Percentiles rank a stretch among this genome's conserved stretches.
Conservation (phyloP, 257 asterid species). For the Solanum chmielewskii region DNA sequence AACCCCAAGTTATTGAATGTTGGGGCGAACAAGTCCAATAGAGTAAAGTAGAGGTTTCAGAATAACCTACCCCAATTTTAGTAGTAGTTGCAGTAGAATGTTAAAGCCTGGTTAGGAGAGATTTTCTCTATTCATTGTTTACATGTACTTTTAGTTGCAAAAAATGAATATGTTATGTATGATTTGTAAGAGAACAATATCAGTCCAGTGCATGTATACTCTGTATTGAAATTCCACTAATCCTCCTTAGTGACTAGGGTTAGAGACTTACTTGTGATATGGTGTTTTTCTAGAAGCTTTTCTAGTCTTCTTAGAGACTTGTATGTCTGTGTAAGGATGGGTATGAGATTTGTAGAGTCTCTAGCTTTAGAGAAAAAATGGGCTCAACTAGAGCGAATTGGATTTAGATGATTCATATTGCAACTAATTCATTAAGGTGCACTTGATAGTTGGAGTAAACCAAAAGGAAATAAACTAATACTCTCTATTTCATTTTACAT, state of each 20-base stretch:
- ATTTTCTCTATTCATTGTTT: background rate
- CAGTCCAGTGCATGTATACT: background rate
- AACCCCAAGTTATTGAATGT: background rate
- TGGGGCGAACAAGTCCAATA: background rate
- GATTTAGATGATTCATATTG: background rate
- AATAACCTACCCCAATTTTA: background rate
- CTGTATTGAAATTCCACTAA: background rate
- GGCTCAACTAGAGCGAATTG: background rate
- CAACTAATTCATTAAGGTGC: background rate
- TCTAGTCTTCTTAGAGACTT: background rate
- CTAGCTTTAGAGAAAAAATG: background rate
- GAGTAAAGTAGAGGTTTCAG: background rate
- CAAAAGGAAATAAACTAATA: background rate
- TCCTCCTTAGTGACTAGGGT: background rate
- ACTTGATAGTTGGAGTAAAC: background rate
- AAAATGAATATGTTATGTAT: background rate
- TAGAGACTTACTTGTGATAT: background rate
- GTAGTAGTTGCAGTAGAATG: background rate
- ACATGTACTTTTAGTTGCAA: background rate
- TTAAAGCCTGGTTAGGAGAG: background rate
- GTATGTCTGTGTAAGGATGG: background rate
- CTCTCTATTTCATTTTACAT: background rate
- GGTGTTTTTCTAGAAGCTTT: background rate
- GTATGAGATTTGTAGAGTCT: background rate
- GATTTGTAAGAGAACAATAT: background rate